Base-by-base conservation (phyloP, 345 rosid genomes). In the Aquilaria malaccensis region DNA sequence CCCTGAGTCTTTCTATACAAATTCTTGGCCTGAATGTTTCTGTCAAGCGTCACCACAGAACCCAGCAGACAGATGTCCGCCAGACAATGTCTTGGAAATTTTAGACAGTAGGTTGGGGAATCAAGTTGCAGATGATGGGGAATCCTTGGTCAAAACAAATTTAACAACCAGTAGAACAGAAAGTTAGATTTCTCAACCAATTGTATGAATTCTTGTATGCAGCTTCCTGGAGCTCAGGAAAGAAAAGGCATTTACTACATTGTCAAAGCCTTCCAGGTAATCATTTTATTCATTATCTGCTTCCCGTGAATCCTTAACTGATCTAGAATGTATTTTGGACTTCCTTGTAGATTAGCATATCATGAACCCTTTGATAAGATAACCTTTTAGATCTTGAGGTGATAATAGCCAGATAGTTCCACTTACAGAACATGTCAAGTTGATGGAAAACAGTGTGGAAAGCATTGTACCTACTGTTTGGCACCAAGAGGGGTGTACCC, bases 1-100 rank as follows among this genome's bases (percentile, higher is more conserved):
- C 49, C 97, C 96, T 0, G 99, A 95, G 64, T 95, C 99, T n/a
- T 88, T 95, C 67, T 95, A 86, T 66, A 91, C 96, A 13, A 95
- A 95, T 70, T 91, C 99, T 67, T 95, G 99, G 97, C 97, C 97
- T 3, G 99, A 95, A 63, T 91, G 99, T 75, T 95, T 91, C 80
- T 95, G 97, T 74, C 85, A 86, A 74, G 67, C 71, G 56, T 79
- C 83, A 58, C 60, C 95, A 11, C 61, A 70, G 68, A 83, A 85
- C 71, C 81, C 85, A 32, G 81, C 87, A 59, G 83, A 95, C 64
- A 83, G 82, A 76, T 95, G 99, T 70, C 99, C 99, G 4, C 88
- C 97, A n/a, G 83, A 81, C 52, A 83, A 86, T 71, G 82, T 86
- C 63, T 11, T 90, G 76, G 93, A 90, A 77, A 80, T 79, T 71